Base-by-base conservation (phyloP, 2,329 filamentous ascomycete genomes). In the Passalora sequoiae region DNA sequence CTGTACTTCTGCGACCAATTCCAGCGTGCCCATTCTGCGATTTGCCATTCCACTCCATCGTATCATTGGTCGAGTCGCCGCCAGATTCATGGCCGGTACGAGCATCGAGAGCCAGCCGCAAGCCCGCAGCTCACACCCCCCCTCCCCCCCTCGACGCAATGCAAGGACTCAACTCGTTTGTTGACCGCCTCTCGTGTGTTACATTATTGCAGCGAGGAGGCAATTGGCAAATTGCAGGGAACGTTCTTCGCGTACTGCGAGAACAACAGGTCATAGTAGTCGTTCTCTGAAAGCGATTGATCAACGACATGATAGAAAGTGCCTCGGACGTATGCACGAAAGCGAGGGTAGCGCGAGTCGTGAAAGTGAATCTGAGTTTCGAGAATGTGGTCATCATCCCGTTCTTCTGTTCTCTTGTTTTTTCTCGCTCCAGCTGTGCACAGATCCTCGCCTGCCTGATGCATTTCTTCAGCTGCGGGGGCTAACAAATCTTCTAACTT, bases 131-230 rank as follows among this genome's bases (percentile, higher is more conserved):
- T n/a, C n/a, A n/a, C n/a, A n/a, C n/a, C n/a, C n/a, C n/a, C n/a
- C n/a, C n/a, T n/a, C n/a, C n/a, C n/a, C n/a, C n/a, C n/a, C n/a
- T n/a, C n/a, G n/a, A n/a, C n/a, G n/a, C n/a, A n/a, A n/a, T n/a
- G n/a, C n/a, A n/a, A n/a, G n/a, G n/a, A n/a, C n/a, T n/a, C n/a
- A n/a, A n/a, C n/a, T n/a, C n/a, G n/a, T n/a, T n/a, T n/a, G n/a
- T 36, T 51, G 49, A 47, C 49, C 49, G 46, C 49, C 46, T 44
- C 24, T 44, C 45, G 40, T 47, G 41, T 46, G 44, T 32, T 38
- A 38, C 38, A 20, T n/a, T n/a, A n/a, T n/a, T n/a, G n/a, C n/a
- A n/a, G n/a, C n/a, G n/a, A n/a, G n/a, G n/a, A n/a, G n/a, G n/a
- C n/a, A n/a, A n/a, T n/a, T n/a, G n/a, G n/a, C n/a, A n/a, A n/a